Evolutionary conservation across 352 stramenopile species (phyloP).

Genomic region (Salisapilia sapeloensis): DNA sequence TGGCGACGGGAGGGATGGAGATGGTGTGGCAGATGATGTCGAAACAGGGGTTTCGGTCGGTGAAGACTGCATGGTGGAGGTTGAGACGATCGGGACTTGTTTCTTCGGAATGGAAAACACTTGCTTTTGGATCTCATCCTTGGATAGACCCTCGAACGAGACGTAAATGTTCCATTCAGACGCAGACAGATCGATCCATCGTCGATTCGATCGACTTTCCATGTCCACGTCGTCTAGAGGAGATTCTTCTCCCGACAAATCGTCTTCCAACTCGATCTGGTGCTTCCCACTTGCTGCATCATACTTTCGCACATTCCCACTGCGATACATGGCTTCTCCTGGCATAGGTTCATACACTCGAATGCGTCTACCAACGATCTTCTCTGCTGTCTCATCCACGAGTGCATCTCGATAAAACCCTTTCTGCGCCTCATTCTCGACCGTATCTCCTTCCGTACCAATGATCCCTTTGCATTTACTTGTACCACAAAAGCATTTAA

Average conservation of each 20-base stretch:
- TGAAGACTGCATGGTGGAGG: neutral
- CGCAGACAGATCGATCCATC: constrained; percentile 10
- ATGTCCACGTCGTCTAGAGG: constrained; percentile 2
- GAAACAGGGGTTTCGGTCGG: constrained; percentile 3
- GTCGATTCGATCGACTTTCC: constrained; percentile 4
- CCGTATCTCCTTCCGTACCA: constrained; percentile 20
- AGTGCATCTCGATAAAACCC: constrained; percentile 55
- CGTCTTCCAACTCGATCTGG: constrained; percentile 40
- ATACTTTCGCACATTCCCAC: constrained; percentile 24
- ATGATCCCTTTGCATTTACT: constrained; percentile 65
- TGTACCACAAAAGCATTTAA: constrained; percentile 57
- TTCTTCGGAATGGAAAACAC: constrained; percentile 76
- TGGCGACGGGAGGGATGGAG: constrained; percentile 3
- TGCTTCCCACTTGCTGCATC: constrained; percentile 23
- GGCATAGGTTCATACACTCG: constrained; percentile 39
- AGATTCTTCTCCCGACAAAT: constrained; percentile 10
- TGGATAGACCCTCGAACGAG: constrained; percentile 20
- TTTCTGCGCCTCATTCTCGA: constrained; percentile 16
- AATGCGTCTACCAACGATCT: constrained; percentile 33
- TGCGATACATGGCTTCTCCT: constrained; percentile 38
- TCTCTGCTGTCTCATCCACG: constrained; percentile 20
- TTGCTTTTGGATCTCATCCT: constrained; percentile 27
- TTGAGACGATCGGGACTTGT: constrained; percentile 9
- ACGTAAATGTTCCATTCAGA: constrained; percentile 59
- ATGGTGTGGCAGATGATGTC: constrained; percentile 6